These are phyloP conservation scores for Senna tora DNA, from an alignment of 306 rosid species.

Conservation along the genomic window DNA sequence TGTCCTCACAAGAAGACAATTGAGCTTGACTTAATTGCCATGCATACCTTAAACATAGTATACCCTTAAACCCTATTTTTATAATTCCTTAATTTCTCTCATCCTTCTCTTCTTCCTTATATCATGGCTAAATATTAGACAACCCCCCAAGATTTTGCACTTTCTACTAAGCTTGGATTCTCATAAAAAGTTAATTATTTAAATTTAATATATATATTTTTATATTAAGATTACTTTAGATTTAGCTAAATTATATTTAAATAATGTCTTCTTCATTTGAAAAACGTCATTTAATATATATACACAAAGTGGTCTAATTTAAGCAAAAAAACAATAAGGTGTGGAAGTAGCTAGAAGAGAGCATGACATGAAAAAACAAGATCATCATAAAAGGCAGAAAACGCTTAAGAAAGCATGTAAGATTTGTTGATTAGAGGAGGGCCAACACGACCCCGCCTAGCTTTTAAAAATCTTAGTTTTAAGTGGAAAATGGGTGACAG, in stretches of 20 bases:
- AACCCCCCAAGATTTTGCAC: constrained; percentile 2
- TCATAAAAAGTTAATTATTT: not conserved
- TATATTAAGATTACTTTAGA: too few relatives aligned
- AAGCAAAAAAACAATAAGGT: too few relatives aligned
- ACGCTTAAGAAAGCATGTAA: constrained; percentile 38
- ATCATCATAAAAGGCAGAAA: too few relatives aligned
- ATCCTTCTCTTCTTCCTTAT: constrained; percentile 34
- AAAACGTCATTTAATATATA: too few relatives aligned
- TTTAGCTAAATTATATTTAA: too few relatives aligned
- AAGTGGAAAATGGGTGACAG: constrained; percentile 47
- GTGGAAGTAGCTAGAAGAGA: too few relatives aligned
- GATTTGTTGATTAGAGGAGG: constrained; percentile 55
- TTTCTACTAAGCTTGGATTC: constrained; percentile 1
- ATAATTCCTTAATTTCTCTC: constrained; percentile 5
- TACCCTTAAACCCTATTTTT: constrained; percentile 33
- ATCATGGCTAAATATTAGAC: constrained; percentile 35
- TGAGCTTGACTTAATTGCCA: too few relatives aligned
- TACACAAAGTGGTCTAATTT: too few relatives aligned
- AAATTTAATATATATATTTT: too few relatives aligned
- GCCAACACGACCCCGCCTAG: constrained; percentile 51
- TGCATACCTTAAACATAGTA: constrained; percentile 58
- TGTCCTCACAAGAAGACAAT: constrained; percentile 68
- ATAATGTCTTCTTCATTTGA: too few relatives aligned
- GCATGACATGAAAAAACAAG: too few relatives aligned
- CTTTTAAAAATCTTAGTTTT: constrained; percentile 48